phyloP scores from a whole-genome alignment of 306 rosid species.

The Myrica gale region DNA sequence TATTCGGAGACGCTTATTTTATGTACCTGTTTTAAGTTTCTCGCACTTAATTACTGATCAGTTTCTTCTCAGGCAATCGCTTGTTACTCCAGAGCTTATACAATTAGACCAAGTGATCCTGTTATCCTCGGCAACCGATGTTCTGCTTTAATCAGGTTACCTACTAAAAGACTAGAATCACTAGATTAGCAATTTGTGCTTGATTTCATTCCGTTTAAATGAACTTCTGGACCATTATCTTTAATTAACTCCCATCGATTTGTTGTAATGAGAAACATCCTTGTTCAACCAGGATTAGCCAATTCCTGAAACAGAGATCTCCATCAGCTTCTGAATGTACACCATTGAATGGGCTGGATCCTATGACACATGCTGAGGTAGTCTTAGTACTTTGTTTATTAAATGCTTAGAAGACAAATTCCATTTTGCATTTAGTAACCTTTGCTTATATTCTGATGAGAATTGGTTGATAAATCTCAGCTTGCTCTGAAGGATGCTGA shows the following conservation, averaged over 20 bases:
- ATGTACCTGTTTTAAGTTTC: background rate
- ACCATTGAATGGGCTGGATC: slow-evolving; percentile 89
- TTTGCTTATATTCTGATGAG: slow-evolving; percentile 14
- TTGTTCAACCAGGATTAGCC: slow-evolving; percentile 64
- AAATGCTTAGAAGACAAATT: slow-evolving; percentile 19
- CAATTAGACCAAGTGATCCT: slow-evolving; percentile 73
- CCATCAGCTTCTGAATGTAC: slow-evolving; percentile 79
- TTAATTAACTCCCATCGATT: slow-evolving; percentile 28
- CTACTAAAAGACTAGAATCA: slow-evolving; percentile 4
- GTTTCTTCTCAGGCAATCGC: slow-evolving; percentile 67
- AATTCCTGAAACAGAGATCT: slow-evolving; percentile 54
- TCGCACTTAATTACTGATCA: slow-evolving; percentile 24
- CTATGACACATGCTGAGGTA: slow-evolving; percentile 94
- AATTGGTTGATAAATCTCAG: slow-evolving; percentile 43
- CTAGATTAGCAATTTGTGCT: slow-evolving; percentile 6
- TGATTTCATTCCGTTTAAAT: background rate
- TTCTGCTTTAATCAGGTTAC: slow-evolving; percentile 81
- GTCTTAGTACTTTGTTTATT: slow-evolving; percentile 29
- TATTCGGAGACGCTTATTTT: background rate
- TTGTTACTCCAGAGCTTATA: slow-evolving; percentile 79
- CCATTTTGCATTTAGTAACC: slow-evolving; percentile 17
- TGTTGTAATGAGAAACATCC: slow-evolving; percentile 22
- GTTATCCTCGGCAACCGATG: slow-evolving; percentile 77
- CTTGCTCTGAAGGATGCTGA: slow-evolving; percentile 95
- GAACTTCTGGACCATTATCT: slow-evolving; percentile 19